phyloP scores from a whole-genome alignment of 2,329 filamentous ascomycete genomes.

The Colletotrichum navitas region DNA sequence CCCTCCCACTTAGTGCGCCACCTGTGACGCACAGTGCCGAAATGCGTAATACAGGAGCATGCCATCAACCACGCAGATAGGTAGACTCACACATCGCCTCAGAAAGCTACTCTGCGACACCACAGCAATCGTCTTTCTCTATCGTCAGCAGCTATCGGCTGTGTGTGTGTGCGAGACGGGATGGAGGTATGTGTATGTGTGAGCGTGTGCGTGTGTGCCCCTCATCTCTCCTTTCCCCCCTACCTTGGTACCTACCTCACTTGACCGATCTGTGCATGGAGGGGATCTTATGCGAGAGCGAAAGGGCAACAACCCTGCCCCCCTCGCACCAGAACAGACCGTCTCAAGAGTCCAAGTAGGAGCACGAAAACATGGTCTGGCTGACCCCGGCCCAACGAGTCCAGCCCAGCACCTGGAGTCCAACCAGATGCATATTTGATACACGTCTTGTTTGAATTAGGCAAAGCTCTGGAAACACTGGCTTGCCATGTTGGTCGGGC shows the following conservation, averaged over 20 bases:
- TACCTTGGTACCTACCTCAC: neutral
- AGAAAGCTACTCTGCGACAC: neutral
- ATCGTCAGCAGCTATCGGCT: neutral
- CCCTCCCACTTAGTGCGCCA: constrained; percentile 12
- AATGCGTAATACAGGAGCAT: neutral
- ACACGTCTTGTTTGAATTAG: constrained; percentile 31
- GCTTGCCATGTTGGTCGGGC: neutral
- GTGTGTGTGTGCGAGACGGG: too few species aligned
- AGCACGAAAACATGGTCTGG: neutral
- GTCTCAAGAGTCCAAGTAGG: neutral
- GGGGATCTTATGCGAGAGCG: constrained; percentile 24
- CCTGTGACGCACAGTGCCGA: constrained; percentile 7
- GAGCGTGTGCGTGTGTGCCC: neutral
- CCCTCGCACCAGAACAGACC: constrained; percentile 33
- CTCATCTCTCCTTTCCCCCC: neutral
- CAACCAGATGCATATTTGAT: constrained; percentile 25
- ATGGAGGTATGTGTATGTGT: neutral
- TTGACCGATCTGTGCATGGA: constrained; percentile 16
- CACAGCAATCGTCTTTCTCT: constrained; percentile 6
- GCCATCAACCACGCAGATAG: neutral
- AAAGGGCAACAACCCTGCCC: constrained; percentile 38
- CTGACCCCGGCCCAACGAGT: neutral
- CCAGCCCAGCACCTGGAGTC: neutral
- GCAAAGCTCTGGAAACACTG: constrained; percentile 21
- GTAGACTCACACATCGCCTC: neutral